Conservation (phyloP, 2,329 filamentous ascomycete genomes). For the Thermoascus crustaceus region DNA sequence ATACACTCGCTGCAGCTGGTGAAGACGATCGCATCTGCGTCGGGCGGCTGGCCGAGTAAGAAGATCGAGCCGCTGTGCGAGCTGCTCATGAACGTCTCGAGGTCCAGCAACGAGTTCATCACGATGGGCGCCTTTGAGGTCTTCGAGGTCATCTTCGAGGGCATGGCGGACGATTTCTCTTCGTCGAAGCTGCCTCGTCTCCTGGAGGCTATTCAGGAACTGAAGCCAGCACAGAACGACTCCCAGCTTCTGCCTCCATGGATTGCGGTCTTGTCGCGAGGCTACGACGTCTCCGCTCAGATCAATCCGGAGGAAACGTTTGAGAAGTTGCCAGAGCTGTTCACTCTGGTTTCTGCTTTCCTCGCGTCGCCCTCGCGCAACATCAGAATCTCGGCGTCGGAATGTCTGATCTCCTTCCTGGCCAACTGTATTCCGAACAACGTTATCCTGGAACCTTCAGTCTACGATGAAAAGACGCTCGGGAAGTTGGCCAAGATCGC, state of each 20-base stretch:
- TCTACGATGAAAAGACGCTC: conserved; percentile 84
- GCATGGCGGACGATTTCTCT: conserved; percentile 79
- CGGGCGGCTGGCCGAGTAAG: conserved; percentile 90
- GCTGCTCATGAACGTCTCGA: conserved; percentile 76
- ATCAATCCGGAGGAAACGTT: conserved; percentile 87
- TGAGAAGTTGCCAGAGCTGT: conserved; percentile 76
- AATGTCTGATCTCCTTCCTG: conserved; percentile 89
- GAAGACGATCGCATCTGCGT: conserved; percentile 78
- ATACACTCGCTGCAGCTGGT: conserved; percentile 90
- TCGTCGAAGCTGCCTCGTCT: conserved; percentile 83
- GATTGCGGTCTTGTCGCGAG: conserved; percentile 90
- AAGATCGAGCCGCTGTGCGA: conserved; percentile 92
- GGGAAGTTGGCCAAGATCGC: conserved; percentile 67
- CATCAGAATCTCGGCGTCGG: conserved; percentile 86
- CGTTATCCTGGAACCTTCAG: conserved; percentile 77
- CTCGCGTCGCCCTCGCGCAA: conserved; percentile 83
- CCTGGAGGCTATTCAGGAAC: conserved; percentile 81
- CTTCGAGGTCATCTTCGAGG: conserved; percentile 92
- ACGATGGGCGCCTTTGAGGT: conserved; percentile 95
- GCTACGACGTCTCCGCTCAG: conserved; percentile 88
- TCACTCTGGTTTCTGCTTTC: conserved; percentile 70
- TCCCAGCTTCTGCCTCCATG: conserved; percentile 90
- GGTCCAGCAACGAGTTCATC: conserved; percentile 87
- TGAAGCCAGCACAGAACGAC: conserved; percentile 87
- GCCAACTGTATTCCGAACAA: conserved; percentile 79